phyloP scores from a whole-genome alignment of 441 rosid species.

The Jatropha podagrica region DNA sequence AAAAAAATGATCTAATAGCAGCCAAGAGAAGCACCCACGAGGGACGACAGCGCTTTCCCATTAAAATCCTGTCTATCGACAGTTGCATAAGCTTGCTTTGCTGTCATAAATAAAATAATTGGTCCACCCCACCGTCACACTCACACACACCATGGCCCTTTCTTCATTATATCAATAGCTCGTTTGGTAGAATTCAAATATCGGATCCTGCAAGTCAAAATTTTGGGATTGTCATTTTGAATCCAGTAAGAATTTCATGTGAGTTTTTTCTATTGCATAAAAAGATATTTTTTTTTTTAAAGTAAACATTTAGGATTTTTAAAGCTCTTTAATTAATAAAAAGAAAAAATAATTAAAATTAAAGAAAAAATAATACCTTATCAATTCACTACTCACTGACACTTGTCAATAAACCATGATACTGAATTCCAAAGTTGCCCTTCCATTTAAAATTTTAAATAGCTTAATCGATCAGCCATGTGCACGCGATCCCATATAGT shows the following conservation, averaged over 20 bases:
- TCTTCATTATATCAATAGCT: background rate
- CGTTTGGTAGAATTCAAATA: background rate
- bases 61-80: background rate
- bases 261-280: no score
- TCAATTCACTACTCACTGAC: no score
- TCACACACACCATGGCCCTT: background rate
- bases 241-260: no score
- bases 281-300: no score
- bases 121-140: background rate
- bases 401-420: background rate
- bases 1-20: background rate
- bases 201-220: background rate
- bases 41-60: background rate
- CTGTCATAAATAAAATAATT: background rate
- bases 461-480: background rate
- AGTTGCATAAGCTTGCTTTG: background rate
- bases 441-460: background rate
- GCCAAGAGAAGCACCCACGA: background rate
- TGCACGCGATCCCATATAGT: conserved; percentile 2
- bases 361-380: no score
- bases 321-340: no score
- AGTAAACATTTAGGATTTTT: no score
- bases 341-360: no score
- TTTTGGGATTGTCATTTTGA: no score
- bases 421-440: background rate